Evolutionary conservation across 2,329 filamentous ascomycete species (phyloP).

Genomic region (Arthrinium phaeospermum): DNA sequence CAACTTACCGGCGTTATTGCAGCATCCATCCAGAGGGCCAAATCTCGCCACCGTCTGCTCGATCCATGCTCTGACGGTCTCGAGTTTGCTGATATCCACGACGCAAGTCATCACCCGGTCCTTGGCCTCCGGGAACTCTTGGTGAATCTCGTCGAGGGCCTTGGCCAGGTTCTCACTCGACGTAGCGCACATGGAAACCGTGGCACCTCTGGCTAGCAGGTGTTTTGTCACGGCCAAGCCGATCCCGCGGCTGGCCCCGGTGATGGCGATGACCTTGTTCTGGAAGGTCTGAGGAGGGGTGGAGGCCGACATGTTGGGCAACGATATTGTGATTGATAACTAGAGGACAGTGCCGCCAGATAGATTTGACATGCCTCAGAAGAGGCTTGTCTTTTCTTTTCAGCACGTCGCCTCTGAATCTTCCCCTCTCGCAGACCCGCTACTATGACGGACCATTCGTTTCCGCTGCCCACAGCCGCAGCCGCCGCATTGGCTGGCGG

Average conservation of each 20-base stretch:
- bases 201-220: background rate
- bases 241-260: conserved; percentile 9
- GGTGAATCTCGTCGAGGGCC: background rate
- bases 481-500: too few relatives aligned
- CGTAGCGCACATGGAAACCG: background rate
- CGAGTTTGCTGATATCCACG: conserved; percentile 12
- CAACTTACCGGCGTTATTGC: background rate
- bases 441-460: too few relatives aligned
- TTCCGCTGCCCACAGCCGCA: too few relatives aligned
- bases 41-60: conserved; percentile 6
- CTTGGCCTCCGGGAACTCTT: background rate
- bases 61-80: background rate
- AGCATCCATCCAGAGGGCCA: background rate
- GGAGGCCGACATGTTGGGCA: background rate
- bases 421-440: too few relatives aligned
- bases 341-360: too few relatives aligned
- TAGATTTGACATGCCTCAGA: too few relatives aligned
- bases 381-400: too few relatives aligned
- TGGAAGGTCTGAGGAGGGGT: background rate
- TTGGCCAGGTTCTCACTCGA: background rate
- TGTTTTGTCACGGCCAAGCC: background rate
- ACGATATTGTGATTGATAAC: too few relatives aligned
- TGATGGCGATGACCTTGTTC: conserved; percentile 12
- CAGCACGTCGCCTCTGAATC: too few relatives aligned
- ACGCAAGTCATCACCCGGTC: background rate